A percentile compares a stretch with the other conserved stretches of the same genome.
Conservation (phyloP, 352 stramenopile species). For the Pythium phragmiticola region DNA sequence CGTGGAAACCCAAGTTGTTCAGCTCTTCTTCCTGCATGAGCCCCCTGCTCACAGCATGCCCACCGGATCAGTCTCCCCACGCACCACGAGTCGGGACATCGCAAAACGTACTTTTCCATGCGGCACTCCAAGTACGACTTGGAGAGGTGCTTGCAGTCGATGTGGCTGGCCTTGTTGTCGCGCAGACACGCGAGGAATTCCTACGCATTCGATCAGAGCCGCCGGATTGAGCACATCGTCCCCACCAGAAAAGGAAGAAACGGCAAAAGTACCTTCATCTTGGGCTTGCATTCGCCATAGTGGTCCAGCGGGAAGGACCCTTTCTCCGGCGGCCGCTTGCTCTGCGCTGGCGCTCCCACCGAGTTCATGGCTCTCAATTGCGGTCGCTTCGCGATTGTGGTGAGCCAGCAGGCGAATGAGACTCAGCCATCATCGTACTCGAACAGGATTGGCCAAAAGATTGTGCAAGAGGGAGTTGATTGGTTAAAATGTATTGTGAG, state of each 20-base stretch:
- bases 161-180: slow-evolving; percentile 78
- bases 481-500: neutral
- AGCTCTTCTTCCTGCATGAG: slow-evolving; percentile 87
- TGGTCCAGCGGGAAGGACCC: slow-evolving; percentile 91
- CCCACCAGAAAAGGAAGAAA: neutral
- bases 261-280: slow-evolving; percentile 59
- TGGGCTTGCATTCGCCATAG: slow-evolving; percentile 87
- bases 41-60: slow-evolving; percentile 36
- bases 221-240: neutral
- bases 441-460: slow-evolving; percentile 18
- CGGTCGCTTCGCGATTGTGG: neutral
- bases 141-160: slow-evolving; percentile 89
- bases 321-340: slow-evolving; percentile 84
- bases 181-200: slow-evolving; percentile 85
- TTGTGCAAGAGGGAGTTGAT: neutral
- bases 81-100: neutral
- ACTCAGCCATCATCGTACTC: slow-evolving; percentile 22
- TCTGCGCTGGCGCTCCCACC: slow-evolving; percentile 63
- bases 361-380: slow-evolving; percentile 68
- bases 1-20: slow-evolving; percentile 78
- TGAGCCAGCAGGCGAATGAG: neutral
- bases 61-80: neutral
- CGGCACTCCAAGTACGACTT: slow-evolving; percentile 87
- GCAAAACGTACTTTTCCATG: slow-evolving; percentile 83
- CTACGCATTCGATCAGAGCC: slow-evolving; percentile 25